Evolutionary conservation across 2,329 filamentous ascomycete species (phyloP), one percentile per base, ranked within the genome.

Genomic region (Samsoniella hepiali): DNA sequence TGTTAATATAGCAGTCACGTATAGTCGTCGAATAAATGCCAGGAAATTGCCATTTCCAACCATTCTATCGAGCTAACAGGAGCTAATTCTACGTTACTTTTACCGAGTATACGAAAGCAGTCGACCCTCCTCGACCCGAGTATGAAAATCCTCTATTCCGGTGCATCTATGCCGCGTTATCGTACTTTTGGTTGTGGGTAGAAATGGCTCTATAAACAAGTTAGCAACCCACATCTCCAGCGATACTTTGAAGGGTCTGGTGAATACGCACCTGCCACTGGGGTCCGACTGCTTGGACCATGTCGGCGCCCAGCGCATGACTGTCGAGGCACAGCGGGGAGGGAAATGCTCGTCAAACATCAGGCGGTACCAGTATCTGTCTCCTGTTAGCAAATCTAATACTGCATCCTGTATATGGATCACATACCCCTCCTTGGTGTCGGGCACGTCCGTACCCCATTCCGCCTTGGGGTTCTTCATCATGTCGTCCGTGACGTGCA

Each of bases 291-390:
- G 93, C 77, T 97, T 91, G 63, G 91, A 96, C 95, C 95, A 99
- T 44, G 91, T 99, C 34, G 95, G 95, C 63, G 91, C 93, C 96
- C 95, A 99, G 73, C 95, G 85, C 91, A 91, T 90, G 61, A 99
- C 95, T 8, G 95, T 99, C 65, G 86, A 88, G 9, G 95, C 96
- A 75, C 94, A 98, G 73, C 89, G 89, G 63, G 88, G 85, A 54
- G 95, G 95, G 86, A 98, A 99, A 79, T 96, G 94, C 84, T 99
- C 94, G 77, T 99, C 95, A 75, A 98, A 99, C 94, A 99, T 98
- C 76, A 82, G 84, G 72, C 95, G 89, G 81, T 99, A 99, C 95
- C 95, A 99, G 84, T 97, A 96, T 54, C 88, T 90, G 69, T 55
- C 54, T 40, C 17, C 53, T 7, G 67, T 77, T 61, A 78, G 73